Conservation (phyloP, 768 basidiomycete genomes). For the Tulasnella sp. region DNA sequence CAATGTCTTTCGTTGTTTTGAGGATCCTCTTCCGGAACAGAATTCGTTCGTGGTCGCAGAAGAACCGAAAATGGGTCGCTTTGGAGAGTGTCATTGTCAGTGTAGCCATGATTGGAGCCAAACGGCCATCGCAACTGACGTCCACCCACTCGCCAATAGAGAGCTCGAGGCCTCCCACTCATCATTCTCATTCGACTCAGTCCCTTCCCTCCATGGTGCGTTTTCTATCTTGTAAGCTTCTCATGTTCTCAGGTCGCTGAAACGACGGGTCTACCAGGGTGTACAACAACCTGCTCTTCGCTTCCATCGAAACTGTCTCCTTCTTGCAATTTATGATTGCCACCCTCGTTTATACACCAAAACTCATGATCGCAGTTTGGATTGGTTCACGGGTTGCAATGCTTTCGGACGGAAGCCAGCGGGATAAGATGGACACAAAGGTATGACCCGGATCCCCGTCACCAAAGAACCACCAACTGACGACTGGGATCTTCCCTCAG, state of each 20-base stretch:
- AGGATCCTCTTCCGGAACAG: conserved; percentile 54
- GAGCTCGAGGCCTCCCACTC: conserved; percentile 70
- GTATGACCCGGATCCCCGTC: neutral
- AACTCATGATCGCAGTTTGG: conserved; percentile 66
- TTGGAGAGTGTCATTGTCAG: conserved; percentile 70
- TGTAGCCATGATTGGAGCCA: conserved; percentile 9
- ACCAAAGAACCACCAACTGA: neutral
- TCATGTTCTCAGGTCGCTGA: neutral
- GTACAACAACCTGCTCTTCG: conserved; percentile 66
- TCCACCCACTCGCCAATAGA: conserved; percentile 39
- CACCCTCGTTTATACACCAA: conserved; percentile 67
- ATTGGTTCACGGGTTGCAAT: conserved; percentile 71
- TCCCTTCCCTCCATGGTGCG: conserved; percentile 60
- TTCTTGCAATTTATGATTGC: conserved; percentile 74
- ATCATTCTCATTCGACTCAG: conserved; percentile 78
- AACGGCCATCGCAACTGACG: neutral
- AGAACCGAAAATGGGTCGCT: conserved; percentile 71
- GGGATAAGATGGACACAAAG: conserved; percentile 70
- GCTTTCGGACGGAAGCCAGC: conserved; percentile 70
- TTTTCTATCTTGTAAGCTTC: neutral
- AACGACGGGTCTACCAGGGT: conserved; percentile 47
- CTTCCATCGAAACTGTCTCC: conserved; percentile 67
- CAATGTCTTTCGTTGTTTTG: conserved; percentile 55
- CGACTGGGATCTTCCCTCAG: neutral
- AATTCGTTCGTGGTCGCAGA: conserved; percentile 55